Evolutionary conservation across 805 yeast species (phyloP).

Genomic region (Candida rishiriensis): DNA sequence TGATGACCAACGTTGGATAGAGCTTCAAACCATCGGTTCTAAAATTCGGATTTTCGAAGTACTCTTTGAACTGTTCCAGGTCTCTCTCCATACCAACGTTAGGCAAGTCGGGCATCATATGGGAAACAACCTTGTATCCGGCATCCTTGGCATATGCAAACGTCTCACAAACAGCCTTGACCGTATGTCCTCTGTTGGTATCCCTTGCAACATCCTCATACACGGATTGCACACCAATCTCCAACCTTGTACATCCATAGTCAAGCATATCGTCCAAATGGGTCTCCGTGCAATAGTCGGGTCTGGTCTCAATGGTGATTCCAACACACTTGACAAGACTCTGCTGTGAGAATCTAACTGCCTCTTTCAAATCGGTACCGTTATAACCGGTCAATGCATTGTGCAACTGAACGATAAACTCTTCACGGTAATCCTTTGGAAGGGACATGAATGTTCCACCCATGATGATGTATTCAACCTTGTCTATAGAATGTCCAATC

Average conservation of each 20-base stretch:
- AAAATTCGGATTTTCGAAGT: slow-evolving; percentile 94
- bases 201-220: slow-evolving; percentile 98
- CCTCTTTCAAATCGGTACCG: slow-evolving; percentile 84
- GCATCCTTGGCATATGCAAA: slow-evolving; percentile 96
- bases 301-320: slow-evolving; percentile 96
- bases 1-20: slow-evolving; percentile 92
- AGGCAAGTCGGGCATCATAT: slow-evolving; percentile 99
- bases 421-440: slow-evolving; percentile 84
- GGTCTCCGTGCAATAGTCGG: slow-evolving; percentile 95
- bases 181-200: slow-evolving; percentile 97
- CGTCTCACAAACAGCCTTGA: slow-evolving; percentile 91
- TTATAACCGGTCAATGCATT: slow-evolving; percentile 93
- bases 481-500: slow-evolving; percentile 93
- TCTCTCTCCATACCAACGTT: slow-evolving; percentile 99
- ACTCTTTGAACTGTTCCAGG: slow-evolving; percentile 90
- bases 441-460: slow-evolving; percentile 98
- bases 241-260: slow-evolving; percentile 95
- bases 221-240: slow-evolving; percentile 94
- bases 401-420: slow-evolving; percentile 82
- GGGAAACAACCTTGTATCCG: slow-evolving; percentile 95
- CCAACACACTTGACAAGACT: slow-evolving; percentile 97
- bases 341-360: slow-evolving; percentile 86
- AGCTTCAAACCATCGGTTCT: slow-evolving; percentile 95
- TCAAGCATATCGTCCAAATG: slow-evolving; percentile 93
- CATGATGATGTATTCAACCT: slow-evolving; percentile 96